Conservation (phyloP, 495 filamentous ascomycete genomes). For the Aspergillus ellipticus region DNA sequence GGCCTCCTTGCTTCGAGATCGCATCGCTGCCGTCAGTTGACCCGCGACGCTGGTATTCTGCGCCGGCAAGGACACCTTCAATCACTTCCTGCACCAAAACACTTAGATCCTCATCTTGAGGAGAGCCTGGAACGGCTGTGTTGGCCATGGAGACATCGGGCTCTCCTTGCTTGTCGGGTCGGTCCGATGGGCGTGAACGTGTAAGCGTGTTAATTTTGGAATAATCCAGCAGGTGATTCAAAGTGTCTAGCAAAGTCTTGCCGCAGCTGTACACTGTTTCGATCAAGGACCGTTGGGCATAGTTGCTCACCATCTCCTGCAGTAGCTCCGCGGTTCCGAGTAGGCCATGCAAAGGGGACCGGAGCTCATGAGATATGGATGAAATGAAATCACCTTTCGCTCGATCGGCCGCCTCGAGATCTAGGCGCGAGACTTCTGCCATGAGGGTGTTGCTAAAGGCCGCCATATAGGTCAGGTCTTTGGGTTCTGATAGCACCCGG, state of each 20-base stretch:
- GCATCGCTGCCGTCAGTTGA: neutral
- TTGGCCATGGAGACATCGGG: neutral
- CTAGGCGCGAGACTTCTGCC: constrained; percentile 60
- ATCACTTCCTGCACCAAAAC: constrained; percentile 34
- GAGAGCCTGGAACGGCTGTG: constrained; percentile 14
- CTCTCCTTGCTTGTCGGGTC: neutral
- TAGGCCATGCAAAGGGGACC: constrained; percentile 67
- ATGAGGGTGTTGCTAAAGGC: constrained; percentile 64
- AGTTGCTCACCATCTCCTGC: constrained; percentile 29
- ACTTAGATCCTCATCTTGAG: constrained; percentile 30
- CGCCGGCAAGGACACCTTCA: constrained; percentile 26
- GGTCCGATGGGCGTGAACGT: constrained; percentile 1
- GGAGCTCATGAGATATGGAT: constrained; percentile 69
- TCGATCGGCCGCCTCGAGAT: constrained; percentile 33
- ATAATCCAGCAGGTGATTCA: constrained; percentile 46
- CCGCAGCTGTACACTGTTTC: constrained; percentile 64
- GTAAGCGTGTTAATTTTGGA: constrained; percentile 52
- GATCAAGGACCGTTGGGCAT: constrained; percentile 40
- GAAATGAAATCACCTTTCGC: constrained; percentile 69
- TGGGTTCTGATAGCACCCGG: constrained; percentile 34
- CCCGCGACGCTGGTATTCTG: constrained; percentile 13
- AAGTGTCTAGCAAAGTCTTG: constrained; percentile 57
- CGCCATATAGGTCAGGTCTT: constrained; percentile 50
- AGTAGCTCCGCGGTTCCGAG: constrained; percentile 60
- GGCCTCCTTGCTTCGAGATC: neutral